Base-by-base conservation (phyloP, 805 yeast species). In the Suhomyces emberorum region DNA sequence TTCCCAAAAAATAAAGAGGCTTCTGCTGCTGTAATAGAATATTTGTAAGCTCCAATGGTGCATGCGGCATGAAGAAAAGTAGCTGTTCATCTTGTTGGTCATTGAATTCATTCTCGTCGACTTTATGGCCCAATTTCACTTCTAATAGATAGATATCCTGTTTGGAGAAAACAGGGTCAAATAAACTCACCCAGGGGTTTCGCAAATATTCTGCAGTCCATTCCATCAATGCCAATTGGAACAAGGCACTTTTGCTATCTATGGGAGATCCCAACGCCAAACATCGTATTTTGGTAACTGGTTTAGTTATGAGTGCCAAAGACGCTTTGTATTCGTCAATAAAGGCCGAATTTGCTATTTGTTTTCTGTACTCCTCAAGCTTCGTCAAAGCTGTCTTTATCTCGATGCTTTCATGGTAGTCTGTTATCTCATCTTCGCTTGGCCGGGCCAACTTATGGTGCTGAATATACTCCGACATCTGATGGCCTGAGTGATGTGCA, bases 31-130 rank as follows among this genome's bases (percentile, higher is more conserved):
- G 28, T 9, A 77, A 34, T 1, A 78, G 43, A 1, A 17, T n/a
- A 27, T 76, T 70, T 1, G 81, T 74, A 12, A 79, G 48, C 12
- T 55, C 64, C 26, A 81, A 56, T 1, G 88, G 86, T 0, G 89
- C 91, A 60, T 85, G 95, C 0, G 95, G 95, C 31, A 85, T 65
- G 49, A 76, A 84, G 53, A 64, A 82, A 2, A 85, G 56, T 4
- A 44, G 48, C 39, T 54, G 51, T 7, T 20, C 17, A 1, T 7
- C 12, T 17, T 12, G 5, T 9, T 3, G 11, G 3, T 19, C n/a
- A 7, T 24, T 28, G 7, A 24, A 18, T 12, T 24, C 34, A 5
- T 12, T 21, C 12, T 15, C n/a, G 16, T 14, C 19, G 2, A 53
- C 52, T 2, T 38, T 23, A 32, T 32, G 52, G 18, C 36, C 33